phyloP scores from a whole-genome alignment of 257 asterid species.

The Forsythia viridissima region DNA sequence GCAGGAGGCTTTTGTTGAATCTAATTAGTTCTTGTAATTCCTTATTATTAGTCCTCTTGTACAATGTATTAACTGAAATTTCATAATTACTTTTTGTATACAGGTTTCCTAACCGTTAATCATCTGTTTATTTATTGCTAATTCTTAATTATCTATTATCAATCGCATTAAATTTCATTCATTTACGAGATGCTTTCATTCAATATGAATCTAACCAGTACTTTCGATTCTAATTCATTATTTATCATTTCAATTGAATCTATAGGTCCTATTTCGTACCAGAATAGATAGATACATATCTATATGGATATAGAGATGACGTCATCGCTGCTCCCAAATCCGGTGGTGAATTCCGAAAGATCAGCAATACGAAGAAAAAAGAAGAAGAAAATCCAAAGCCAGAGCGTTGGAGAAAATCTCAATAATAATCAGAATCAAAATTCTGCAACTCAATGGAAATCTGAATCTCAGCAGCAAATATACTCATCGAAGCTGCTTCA shows the following conservation, averaged over 20 bases:
- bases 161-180: slow-evolving; percentile 6
- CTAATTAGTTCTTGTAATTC: not conserved
- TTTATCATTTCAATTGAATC: slow-evolving; percentile 38
- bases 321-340: slow-evolving; percentile 43
- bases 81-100: not conserved
- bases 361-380: slow-evolving; percentile 40
- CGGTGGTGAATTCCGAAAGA: slow-evolving; percentile 47
- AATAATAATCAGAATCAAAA: not conserved
- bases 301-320: slow-evolving; percentile 19
- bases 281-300: not conserved
- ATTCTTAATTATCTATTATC: not conserved
- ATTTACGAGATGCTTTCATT: slow-evolving; percentile 16
- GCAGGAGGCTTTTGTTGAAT: not conserved
- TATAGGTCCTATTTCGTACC: slow-evolving; percentile 33
- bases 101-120: not conserved
- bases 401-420: slow-evolving; percentile 20
- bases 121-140: not conserved
- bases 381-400: slow-evolving; percentile 43
- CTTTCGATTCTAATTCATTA: slow-evolving; percentile 24
- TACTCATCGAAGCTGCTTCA: slow-evolving; percentile 85
- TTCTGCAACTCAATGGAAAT: slow-evolving; percentile 56
- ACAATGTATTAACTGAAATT: not conserved
- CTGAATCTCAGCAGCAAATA: slow-evolving; percentile 75
- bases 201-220: slow-evolving; percentile 25
- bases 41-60: not conserved